Evolutionary conservation across 306 rosid genomes (phyloP).

Genomic region (Medicago arabica): DNA sequence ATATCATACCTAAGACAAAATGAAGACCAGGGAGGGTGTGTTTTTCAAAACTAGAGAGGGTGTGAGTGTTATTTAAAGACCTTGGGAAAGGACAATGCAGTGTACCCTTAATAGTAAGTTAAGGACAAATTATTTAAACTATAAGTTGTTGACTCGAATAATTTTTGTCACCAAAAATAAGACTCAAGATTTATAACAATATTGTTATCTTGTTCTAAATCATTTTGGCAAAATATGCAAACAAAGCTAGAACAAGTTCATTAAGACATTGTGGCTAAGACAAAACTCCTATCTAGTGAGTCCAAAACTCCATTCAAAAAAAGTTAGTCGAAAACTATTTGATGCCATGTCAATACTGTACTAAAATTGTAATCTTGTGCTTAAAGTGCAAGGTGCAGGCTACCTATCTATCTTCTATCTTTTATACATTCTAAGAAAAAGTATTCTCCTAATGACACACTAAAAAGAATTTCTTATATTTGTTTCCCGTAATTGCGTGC

Average conservation of each 20-base stretch:
- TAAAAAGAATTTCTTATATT: not conserved
- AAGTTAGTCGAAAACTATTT: not conserved
- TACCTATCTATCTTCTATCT: not conserved
- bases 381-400: conserved; percentile 8
- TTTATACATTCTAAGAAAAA: not conserved
- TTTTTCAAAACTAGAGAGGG: not conserved
- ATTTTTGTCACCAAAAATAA: not conserved
- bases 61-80: not conserved
- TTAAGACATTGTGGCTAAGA: not conserved
- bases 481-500: not conserved
- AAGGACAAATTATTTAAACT: not conserved
- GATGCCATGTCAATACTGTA: not conserved
- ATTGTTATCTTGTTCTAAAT: not conserved
- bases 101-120: not conserved
- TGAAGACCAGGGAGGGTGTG: not conserved
- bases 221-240: not conserved
- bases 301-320: not conserved
- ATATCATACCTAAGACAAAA: not conserved
- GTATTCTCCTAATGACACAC: not conserved
- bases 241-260: not conserved
- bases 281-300: not conserved
- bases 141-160: not conserved
- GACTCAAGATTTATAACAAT: not conserved
- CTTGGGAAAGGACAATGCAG: not conserved
- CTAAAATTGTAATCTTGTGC: not conserved